Conservation (phyloP, 139 green algal genomes). For the Micromonas pusilla region DNA sequence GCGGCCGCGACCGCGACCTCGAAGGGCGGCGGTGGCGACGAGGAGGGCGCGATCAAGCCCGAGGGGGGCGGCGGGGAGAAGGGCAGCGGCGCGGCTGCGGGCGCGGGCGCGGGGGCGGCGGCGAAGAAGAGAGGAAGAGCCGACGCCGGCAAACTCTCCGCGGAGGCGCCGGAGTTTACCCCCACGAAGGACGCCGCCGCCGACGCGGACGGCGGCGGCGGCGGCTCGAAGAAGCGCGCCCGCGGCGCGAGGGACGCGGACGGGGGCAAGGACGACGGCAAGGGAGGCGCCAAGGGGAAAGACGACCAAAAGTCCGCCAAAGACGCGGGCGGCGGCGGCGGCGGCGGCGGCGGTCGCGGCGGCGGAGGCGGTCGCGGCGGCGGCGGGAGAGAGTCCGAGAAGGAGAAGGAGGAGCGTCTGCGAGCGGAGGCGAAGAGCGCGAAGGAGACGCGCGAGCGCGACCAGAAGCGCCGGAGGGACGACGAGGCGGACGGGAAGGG, state of each 20-base stretch:
- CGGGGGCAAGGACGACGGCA: not conserved
- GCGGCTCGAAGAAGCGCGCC: not conserved
- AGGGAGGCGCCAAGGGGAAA: no score
- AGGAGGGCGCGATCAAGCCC: not conserved
- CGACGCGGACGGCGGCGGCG: not conserved
- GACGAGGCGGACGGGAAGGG: not conserved
- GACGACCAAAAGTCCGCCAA: not conserved
- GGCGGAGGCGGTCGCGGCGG: not conserved
- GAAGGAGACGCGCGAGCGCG: no score
- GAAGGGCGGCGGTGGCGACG: not conserved
- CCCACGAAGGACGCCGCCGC: not conserved
- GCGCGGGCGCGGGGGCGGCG: not conserved
- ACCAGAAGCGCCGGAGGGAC: no score
- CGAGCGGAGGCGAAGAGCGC: no score
- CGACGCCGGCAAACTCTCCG: not conserved
- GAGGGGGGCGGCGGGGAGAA: not conserved
- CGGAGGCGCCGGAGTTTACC: not conserved
- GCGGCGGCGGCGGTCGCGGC: not conserved
- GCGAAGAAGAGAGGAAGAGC: not conserved
- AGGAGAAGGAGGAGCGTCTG: no score
- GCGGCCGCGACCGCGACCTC: no score
- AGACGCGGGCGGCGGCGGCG: not conserved
- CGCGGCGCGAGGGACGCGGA: not conserved
- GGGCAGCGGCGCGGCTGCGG: not conserved
- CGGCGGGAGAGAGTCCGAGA: no score